Evolutionary conservation across 345 rosid species (phyloP).

Genomic region (Reutealis trisperma): DNA sequence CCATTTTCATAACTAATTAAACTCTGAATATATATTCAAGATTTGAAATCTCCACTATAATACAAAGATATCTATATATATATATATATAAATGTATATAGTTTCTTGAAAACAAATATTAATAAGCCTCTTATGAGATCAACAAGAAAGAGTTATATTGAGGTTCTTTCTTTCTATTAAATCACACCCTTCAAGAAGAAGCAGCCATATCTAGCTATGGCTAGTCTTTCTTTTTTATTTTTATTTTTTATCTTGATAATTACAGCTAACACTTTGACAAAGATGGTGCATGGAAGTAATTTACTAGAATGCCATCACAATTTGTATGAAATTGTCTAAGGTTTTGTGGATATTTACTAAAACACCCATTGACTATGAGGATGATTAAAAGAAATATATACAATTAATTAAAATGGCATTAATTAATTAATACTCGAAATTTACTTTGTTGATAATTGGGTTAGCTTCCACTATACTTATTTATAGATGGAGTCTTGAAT

Average conservation of each 20-base stretch:
- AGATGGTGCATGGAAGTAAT: slow-evolving; percentile 36
- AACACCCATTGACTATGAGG: slow-evolving; percentile 20
- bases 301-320: slow-evolving; percentile 18
- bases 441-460: no score
- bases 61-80: background rate
- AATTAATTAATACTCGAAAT: no score
- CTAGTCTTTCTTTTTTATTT: background rate
- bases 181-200: slow-evolving; percentile 53
- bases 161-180: slow-evolving; percentile 12
- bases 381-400: no score
- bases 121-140: slow-evolving; percentile 6
- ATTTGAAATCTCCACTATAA: background rate
- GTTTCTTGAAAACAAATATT: slow-evolving; percentile 8
- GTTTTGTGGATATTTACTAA: slow-evolving; percentile 15
- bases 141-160: slow-evolving; percentile 15
- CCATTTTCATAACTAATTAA: slow-evolving; percentile 36
- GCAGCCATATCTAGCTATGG: slow-evolving; percentile 33
- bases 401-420: no score
- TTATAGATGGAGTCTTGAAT: no score
- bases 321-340: background rate
- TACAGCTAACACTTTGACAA: slow-evolving; percentile 94
- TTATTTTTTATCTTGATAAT: slow-evolving; percentile 42
- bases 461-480: no score
- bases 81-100: background rate
- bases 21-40: background rate